Evolutionary conservation across 2,329 filamentous ascomycete genomes (phyloP).

Genomic region (Chalara sp.): DNA sequence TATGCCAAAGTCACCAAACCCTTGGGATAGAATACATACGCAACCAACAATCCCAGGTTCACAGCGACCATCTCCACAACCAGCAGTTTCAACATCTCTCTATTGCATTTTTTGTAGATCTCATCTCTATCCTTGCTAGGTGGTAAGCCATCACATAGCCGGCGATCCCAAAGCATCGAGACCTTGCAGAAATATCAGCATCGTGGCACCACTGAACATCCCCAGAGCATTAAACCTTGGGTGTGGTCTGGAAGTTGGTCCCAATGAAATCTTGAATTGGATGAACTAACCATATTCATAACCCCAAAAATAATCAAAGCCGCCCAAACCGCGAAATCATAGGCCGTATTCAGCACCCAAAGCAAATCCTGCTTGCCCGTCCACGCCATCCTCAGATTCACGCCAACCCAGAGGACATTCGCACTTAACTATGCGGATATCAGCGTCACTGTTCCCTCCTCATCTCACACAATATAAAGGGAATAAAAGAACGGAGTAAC

Average conservation of each 20-base stretch:
- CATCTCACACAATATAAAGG: not conserved
- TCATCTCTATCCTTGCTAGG: slow-evolving; percentile 1
- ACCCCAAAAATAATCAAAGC: slow-evolving; percentile 10
- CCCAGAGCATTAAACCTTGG: too few relatives aligned
- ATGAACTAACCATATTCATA: slow-evolving; percentile 6
- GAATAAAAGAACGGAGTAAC: not conserved
- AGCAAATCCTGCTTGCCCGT: slow-evolving; percentile 4
- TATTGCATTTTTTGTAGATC: slow-evolving; percentile 11
- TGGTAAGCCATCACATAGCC: slow-evolving; percentile 7
- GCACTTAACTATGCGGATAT: not conserved
- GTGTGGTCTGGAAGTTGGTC: too few relatives aligned
- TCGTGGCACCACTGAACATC: too few relatives aligned
- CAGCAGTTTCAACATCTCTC: slow-evolving; percentile 6
- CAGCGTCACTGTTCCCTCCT: not conserved
- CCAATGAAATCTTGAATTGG: too few relatives aligned
- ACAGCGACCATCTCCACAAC: slow-evolving; percentile 11
- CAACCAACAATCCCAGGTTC: slow-evolving; percentile 8
- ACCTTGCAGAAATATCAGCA: too few relatives aligned
- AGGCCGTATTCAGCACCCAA: slow-evolving; percentile 7
- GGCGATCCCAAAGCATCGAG: slow-evolving; percentile 8
- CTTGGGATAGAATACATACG: slow-evolving; percentile 2
- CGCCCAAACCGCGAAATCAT: slow-evolving; percentile 9
- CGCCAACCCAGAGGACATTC: slow-evolving; percentile 5
- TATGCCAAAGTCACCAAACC: not conserved
- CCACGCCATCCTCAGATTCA: slow-evolving; percentile 5